Base-by-base conservation (phyloP, 1,284 basidiomycete genomes). In the Anthracocystis setariae region DNA sequence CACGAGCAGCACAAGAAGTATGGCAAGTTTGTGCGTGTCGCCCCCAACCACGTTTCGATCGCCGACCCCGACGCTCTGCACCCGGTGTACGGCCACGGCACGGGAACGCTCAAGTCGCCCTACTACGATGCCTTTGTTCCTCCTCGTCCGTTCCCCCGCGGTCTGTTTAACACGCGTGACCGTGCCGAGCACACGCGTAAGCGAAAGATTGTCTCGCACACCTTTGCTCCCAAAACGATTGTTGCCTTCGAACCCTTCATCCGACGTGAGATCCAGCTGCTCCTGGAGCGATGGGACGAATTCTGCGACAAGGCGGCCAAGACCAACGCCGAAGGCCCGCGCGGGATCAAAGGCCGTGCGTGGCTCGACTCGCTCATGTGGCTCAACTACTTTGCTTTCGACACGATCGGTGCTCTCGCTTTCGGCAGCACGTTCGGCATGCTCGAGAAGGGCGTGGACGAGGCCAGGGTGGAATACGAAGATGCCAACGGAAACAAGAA, bases 121-220 rank as follows among this genome's bases (percentile, higher is more conserved):
- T 81, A 92, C 84, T 93, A 94, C 84, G 92, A 92, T 62, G 90
- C 90, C 7, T 92, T 87, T 72, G 90, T 69, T 17, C 64, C 78
- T 10, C 73, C 79, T 43, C 48, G 89, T 9, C 74, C 74, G 8
- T 76, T 78, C 54, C 73, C 75, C 0, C 71, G 78, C 17, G 78
- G 90, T 1, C 85, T 93, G 33, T 93, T 94, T 88, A 93, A 92
- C 85, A 93, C 92, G 2, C 88, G 93, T 45, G 89, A 90, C 78
- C 87, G 93, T 45, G 82, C 84, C 5, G 91, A 93, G 72, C 93
- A 96, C 83, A 87, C 92, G 0, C 89, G 92, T 55, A 94, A 94
- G 84, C 89, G 92, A 83, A 94, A 93, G 84, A 91, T 93, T 64
- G 88, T 94, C 38, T 90, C 91, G 1, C 89, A 93, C 83, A 91